Percentiles rank a stretch among this genome's conserved stretches.
Evolutionary conservation across 345 rosid species (phyloP).

Genomic region (Gossypium sturtianum): DNA sequence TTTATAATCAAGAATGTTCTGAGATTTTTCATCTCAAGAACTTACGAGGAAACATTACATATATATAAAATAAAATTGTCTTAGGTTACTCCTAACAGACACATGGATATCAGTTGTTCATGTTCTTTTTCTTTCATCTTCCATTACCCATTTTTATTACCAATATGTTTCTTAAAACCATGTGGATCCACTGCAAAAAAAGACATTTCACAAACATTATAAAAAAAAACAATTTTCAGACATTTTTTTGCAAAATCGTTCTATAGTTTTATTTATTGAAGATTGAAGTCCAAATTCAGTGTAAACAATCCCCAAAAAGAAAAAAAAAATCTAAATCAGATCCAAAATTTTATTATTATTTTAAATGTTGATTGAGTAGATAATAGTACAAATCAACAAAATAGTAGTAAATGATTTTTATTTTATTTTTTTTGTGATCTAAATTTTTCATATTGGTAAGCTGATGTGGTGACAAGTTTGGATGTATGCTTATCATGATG

Average conservation of each 20-base stretch:
- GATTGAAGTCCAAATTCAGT: conserved; percentile 20
- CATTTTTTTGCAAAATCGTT: not conserved
- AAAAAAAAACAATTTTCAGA: conserved; percentile 1
- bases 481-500: not conserved
- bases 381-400: not conserved
- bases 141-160: not conserved
- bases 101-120: conserved; percentile 6
- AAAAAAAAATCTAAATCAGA: not conserved
- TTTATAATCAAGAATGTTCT: not conserved
- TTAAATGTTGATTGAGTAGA: not conserved
- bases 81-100: not conserved
- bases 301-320: not conserved
- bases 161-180: not conserved
- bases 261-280: not conserved
- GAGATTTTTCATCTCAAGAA: not conserved
- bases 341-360: not conserved
- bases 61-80: not conserved
- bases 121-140: not conserved
- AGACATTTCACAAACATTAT: conserved; percentile 7
- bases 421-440: not conserved
- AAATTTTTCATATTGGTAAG: not conserved
- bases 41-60: not conserved
- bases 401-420: not conserved
- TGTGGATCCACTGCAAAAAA: conserved; percentile 19
- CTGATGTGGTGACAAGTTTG: conserved; percentile 1